phyloP scores from a whole-genome alignment of 495 filamentous ascomycete species.

The Xylaria cubensis region DNA sequence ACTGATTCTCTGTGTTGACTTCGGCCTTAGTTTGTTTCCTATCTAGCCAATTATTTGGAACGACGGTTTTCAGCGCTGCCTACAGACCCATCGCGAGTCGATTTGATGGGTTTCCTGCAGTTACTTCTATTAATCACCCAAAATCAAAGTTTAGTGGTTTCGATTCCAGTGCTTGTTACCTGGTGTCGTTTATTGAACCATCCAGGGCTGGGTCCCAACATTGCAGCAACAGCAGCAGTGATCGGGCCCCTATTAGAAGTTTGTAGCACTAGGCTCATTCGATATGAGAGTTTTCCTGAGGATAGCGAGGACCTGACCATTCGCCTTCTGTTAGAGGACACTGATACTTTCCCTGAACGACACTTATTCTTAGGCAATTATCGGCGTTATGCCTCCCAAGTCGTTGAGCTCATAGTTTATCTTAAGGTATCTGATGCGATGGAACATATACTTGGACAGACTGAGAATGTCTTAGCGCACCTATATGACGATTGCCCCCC shows the following conservation, averaged over 20 bases:
- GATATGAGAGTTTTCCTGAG: constrained; percentile 83
- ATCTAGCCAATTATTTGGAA: constrained; percentile 81
- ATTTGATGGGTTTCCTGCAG: constrained; percentile 78
- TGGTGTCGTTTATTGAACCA: constrained; percentile 83
- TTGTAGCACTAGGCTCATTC: constrained; percentile 76
- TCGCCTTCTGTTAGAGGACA: constrained; percentile 85
- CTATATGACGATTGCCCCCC: constrained; percentile 74
- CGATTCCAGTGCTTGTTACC: constrained; percentile 87
- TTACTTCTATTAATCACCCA: constrained; percentile 80
- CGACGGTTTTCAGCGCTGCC: constrained; percentile 69
- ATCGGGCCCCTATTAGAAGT: constrained; percentile 79
- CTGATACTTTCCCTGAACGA: constrained; percentile 91
- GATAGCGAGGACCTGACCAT: constrained; percentile 81
- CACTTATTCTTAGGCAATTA: constrained; percentile 99
- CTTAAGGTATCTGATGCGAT: constrained; percentile 84
- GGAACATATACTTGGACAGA: constrained; percentile 78
- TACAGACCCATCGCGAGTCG: constrained; percentile 56
- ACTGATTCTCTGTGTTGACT: constrained; percentile 32
- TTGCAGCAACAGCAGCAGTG: constrained; percentile 64
- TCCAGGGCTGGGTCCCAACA: constrained; percentile 67
- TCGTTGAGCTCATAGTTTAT: constrained; percentile 83
- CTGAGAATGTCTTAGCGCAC: constrained; percentile 73
- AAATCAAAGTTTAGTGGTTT: constrained; percentile 86
- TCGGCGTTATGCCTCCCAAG: constrained; percentile 81
- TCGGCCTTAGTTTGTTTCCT: constrained; percentile 72